Evolutionary conservation across 2,329 filamentous ascomycete genomes (phyloP).

Genomic region (Penicillium griseofulvum): DNA sequence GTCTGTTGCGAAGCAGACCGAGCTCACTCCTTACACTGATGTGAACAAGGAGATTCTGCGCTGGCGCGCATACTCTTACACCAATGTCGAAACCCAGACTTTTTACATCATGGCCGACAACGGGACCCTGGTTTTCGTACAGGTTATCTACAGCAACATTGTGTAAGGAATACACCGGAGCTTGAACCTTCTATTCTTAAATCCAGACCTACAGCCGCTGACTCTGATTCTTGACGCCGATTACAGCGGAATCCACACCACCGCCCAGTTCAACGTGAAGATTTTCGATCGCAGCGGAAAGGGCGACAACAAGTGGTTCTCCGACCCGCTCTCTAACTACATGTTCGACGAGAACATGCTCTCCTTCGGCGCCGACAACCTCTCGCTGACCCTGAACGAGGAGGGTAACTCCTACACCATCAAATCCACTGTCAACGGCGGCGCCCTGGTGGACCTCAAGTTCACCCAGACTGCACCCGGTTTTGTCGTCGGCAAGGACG

Average conservation of each 20-base stretch:
- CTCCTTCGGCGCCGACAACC: slow-evolving; percentile 81
- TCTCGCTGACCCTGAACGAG: slow-evolving; percentile 79
- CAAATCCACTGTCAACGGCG: slow-evolving; percentile 82
- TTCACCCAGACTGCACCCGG: slow-evolving; percentile 73
- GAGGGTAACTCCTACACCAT: slow-evolving; percentile 81
- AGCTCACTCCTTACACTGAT: slow-evolving; percentile 76
- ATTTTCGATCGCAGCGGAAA: slow-evolving; percentile 74
- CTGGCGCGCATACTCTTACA: slow-evolving; percentile 79
- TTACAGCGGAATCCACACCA: slow-evolving; percentile 78
- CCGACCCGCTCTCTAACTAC: slow-evolving; percentile 72
- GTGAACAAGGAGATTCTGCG: slow-evolving; percentile 72
- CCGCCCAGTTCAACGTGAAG: slow-evolving; percentile 91
- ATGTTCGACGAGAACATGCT: slow-evolving; percentile 81
- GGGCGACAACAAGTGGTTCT: slow-evolving; percentile 77
- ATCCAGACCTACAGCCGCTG: slow-evolving; percentile 1
- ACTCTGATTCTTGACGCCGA: slow-evolving; percentile 9
- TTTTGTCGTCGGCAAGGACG: slow-evolving; percentile 80
- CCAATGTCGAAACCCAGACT: slow-evolving; percentile 88
- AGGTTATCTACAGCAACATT: slow-evolving; percentile 98
- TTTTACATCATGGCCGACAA: slow-evolving; percentile 85
- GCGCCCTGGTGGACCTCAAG: slow-evolving; percentile 80
- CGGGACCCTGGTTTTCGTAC: slow-evolving; percentile 73
- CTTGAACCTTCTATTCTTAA: not conserved
- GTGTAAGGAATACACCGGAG: slow-evolving; percentile 58
- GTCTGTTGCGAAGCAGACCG: slow-evolving; percentile 77